Base-by-base conservation (phyloP, 345 rosid genomes). In the Gossypium thurberi region DNA sequence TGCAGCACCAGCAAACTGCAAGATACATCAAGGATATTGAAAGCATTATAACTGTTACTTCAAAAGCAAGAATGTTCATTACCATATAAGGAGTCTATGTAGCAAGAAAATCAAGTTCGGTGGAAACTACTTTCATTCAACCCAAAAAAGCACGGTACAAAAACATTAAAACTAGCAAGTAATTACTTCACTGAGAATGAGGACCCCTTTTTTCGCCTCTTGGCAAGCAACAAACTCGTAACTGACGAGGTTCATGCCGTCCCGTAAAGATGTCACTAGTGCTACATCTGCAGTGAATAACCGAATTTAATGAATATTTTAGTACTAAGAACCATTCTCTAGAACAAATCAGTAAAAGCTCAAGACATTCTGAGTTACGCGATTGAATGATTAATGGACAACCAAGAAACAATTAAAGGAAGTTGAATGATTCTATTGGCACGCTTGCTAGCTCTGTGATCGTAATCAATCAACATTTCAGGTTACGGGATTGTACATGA, bases 171-270 rank as follows among this genome's bases (percentile, higher is more conserved):
- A 47, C 42, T 65, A 15, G 60, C 17, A 40, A 69, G 75, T 61
- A 66, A 76, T 88, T 91, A 96, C 98, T 83, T 96, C 99, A 81
- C 99, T 96, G 75, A 96, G 98, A 83, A 96, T 93, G 70, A 96
- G 97, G 82, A 93, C 99, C 18, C 99, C 99, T 78, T 93, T 96
- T 86, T 96, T 96, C 7, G 86, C 82, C 55, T 87, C 98, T 85
- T 96, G 99, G 84, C 99, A 96, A 59, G 99, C 97, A 69, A 96
- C 99, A 81, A 93, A 96, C 79, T 96, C 99, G 67, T 93, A 96
- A 77, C 98, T 95, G 71, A 95, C 98, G 76, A 95, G 98, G 84
- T 95, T 95, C 99, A 95, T 95, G 74, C 99, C 99, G 76, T 95
- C 99, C 86, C 99, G 86, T 85, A 95, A 76, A 76, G 99, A 95